Evolutionary conservation across 352 stramenopile species (phyloP).

Genomic region (Phytophthora sp.): DNA sequence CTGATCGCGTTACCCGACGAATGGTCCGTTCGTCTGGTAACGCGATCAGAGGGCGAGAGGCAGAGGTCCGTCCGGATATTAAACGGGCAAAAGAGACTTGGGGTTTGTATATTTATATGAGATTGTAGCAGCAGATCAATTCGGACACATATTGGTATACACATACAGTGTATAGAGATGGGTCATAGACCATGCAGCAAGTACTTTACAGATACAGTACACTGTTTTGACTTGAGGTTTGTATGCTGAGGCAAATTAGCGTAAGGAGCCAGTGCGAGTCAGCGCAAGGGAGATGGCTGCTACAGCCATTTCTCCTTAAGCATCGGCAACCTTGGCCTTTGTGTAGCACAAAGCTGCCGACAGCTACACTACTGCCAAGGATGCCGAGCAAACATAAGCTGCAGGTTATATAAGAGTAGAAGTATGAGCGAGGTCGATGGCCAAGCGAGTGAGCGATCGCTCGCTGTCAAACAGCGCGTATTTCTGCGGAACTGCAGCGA

Average conservation of each 20-base stretch:
- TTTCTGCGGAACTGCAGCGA: slow-evolving; percentile 24
- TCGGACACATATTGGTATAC: slow-evolving; percentile 12
- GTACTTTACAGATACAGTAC: no score
- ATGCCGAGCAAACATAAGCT: no score
- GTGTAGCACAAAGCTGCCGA: no score
- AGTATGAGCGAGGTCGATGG: no score
- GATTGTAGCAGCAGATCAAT: slow-evolving; percentile 9
- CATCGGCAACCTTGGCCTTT: no score
- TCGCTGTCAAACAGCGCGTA: slow-evolving; percentile 20
- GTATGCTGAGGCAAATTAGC: not conserved
- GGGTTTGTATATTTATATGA: slow-evolving; percentile 24
- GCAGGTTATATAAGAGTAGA: no score
- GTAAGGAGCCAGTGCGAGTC: slow-evolving; percentile 27
- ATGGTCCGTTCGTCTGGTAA: slow-evolving; percentile 19
- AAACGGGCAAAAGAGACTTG: slow-evolving; percentile 6
- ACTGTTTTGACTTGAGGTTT: slow-evolving; percentile 16
- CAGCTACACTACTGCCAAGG: no score
- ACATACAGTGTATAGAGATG: slow-evolving; percentile 14
- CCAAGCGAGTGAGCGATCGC: no score
- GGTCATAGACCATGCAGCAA: slow-evolving; percentile 12
- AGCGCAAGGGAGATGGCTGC: slow-evolving; percentile 6
- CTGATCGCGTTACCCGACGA: slow-evolving; percentile 73
- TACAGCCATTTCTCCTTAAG: no score
- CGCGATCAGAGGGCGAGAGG: slow-evolving; percentile 1
- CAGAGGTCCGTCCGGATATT: slow-evolving; percentile 14